These are phyloP conservation scores for Antarctomyces pellizariae DNA, from an alignment of 495 filamentous ascomycete species.

Conservation along the genomic window DNA sequence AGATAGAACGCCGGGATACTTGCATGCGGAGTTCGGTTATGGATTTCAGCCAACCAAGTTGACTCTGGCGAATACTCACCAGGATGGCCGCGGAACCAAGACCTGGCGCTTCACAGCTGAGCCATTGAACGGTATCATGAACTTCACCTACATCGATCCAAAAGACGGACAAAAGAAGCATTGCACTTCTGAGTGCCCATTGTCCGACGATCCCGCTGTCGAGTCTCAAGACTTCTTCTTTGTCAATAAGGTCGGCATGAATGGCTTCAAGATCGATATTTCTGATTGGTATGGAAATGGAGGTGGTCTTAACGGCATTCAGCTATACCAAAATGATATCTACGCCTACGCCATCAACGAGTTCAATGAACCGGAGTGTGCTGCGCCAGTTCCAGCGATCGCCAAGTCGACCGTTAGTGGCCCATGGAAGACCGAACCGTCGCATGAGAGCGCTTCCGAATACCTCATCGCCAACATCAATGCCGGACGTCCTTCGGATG, in stretches of 20 bases:
- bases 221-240: conserved; percentile 77
- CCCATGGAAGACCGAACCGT: conserved; percentile 42
- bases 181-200: conserved; percentile 60
- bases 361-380: conserved; percentile 77
- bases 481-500: conserved; percentile 23
- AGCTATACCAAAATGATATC: conserved; percentile 77
- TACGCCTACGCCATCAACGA: conserved; percentile 60
- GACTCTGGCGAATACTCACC: conserved; percentile 72
- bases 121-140: conserved; percentile 83
- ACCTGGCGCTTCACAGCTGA: conserved; percentile 62
- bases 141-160: conserved; percentile 72
- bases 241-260: conserved; percentile 74
- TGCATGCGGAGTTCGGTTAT: conserved; percentile 63
- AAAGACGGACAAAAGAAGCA: conserved; percentile 33
- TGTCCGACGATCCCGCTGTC: conserved; percentile 38
- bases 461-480: conserved; percentile 51
- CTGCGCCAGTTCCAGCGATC: conserved; percentile 32
- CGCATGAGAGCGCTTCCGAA: conserved; percentile 36
- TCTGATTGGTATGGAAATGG: conserved; percentile 67
- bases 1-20: conserved; percentile 61
- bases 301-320: conserved; percentile 68
- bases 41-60: conserved; percentile 68
- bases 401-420: conserved; percentile 44
- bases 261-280: conserved; percentile 66
- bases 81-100: conserved; percentile 67